Conservation (phyloP, 1,284 basidiomycete species). For the Cryptococcus sp. region DNA sequence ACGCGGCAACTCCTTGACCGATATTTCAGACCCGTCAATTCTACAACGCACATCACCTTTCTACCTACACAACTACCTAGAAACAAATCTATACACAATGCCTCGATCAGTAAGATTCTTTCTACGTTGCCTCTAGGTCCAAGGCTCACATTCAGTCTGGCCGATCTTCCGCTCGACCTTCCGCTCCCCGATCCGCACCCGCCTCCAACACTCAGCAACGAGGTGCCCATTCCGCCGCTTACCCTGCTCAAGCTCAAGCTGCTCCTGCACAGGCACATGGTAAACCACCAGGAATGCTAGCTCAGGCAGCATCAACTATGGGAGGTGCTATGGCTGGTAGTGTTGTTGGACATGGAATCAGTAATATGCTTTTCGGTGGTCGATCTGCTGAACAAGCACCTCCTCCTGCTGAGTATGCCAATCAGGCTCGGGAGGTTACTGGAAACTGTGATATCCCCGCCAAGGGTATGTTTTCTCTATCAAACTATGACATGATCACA, state of each 20-base stretch:
- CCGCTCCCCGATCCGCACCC: conserved; percentile 30
- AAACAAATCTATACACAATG: background rate
- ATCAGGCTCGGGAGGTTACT: conserved; percentile 27
- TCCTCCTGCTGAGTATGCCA: conserved; percentile 43
- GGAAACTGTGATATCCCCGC: conserved; percentile 54
- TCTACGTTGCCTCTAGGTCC: background rate
- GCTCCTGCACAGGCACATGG: conserved; percentile 16
- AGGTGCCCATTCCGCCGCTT: conserved; percentile 33
- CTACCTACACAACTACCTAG: background rate
- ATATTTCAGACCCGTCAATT: no score
- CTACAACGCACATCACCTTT: background rate
- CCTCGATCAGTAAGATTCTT: background rate
- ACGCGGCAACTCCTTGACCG: background rate
- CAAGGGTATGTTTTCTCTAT: conserved; percentile 48
- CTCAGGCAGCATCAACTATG: conserved; percentile 54
- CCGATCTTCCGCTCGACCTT: conserved; percentile 41
- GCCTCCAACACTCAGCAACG: conserved; percentile 23
- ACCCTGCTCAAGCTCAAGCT: conserved; percentile 16
- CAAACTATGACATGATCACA: no score
- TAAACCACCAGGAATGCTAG: conserved; percentile 40
- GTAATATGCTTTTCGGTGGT: conserved; percentile 55
- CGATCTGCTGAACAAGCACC: conserved; percentile 35
- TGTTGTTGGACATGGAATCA: conserved; percentile 55
- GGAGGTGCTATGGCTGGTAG: conserved; percentile 54
- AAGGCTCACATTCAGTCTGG: conserved; percentile 15